Conservation (phyloP, 257 asterid species). For the Solanum raphanifolium region DNA sequence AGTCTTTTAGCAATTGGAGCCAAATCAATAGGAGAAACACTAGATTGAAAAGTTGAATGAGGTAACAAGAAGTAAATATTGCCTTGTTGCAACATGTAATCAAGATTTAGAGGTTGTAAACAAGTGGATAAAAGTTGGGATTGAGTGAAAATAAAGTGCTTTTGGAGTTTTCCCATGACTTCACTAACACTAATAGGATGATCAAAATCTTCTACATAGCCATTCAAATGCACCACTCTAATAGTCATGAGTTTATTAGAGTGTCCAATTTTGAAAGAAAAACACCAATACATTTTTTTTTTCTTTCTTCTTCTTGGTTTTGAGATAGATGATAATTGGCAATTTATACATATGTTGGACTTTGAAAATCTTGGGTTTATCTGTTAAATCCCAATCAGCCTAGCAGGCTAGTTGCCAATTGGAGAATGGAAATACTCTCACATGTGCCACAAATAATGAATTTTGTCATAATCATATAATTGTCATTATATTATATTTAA, state of each 20-base stretch:
- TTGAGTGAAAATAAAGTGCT: constrained; percentile 33
- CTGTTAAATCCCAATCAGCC: not conserved
- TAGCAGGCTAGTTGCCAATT: not conserved
- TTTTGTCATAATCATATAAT: too few relatives aligned
- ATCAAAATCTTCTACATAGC: constrained; percentile 28
- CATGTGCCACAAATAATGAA: not conserved
- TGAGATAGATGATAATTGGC: not conserved
- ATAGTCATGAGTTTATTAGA: constrained; percentile 8
- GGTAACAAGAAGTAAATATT: constrained; percentile 45
- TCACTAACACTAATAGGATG: constrained; percentile 35
- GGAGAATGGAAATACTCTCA: not conserved
- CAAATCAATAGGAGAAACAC: constrained; percentile 35
- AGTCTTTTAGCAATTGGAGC: constrained; percentile 37
- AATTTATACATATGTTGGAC: not conserved
- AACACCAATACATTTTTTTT: not conserved
- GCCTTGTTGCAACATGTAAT: constrained; percentile 26
- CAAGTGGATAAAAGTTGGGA: constrained; percentile 28
- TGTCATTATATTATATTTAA: too few relatives aligned
- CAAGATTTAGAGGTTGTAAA: constrained; percentile 24
- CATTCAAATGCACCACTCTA: constrained; percentile 34
- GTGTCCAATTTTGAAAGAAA: constrained; percentile 10
- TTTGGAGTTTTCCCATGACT: constrained; percentile 20
- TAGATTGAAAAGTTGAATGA: constrained; percentile 25
- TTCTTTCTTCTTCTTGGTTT: not conserved
- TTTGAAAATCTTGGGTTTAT: not conserved